A percentile compares a stretch with the other conserved stretches of the same genome.
Conservation (phyloP, 805 yeast genomes). For the Candida berthetii region DNA sequence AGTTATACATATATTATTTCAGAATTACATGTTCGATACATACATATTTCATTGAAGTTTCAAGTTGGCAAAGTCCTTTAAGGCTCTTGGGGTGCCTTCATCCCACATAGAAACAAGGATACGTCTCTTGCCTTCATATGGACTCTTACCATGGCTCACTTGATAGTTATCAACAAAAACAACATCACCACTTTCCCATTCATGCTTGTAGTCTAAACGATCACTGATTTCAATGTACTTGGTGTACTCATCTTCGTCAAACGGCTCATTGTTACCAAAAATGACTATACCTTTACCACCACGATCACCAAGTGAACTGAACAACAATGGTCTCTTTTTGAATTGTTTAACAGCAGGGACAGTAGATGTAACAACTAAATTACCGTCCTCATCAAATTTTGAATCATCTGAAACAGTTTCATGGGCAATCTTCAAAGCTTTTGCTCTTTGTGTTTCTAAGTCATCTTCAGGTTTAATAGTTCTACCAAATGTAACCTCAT, state of each 20-base stretch:
- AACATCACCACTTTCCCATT: constrained; percentile 27
- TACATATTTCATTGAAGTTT: too few relatives aligned
- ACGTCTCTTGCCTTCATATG: constrained; percentile 23
- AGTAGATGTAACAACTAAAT: constrained; percentile 22
- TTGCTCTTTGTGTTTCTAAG: constrained; percentile 17
- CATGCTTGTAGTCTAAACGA: constrained; percentile 20
- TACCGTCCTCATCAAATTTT: constrained; percentile 20
- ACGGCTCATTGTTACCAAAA: constrained; percentile 17
- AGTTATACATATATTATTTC: too few relatives aligned
- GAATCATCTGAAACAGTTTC: constrained; percentile 20
- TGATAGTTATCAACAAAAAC: constrained; percentile 27
- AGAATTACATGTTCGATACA: too few relatives aligned
- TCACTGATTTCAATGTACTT: constrained; percentile 10
- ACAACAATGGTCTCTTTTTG: constrained; percentile 13
- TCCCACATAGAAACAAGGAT: constrained; percentile 33
- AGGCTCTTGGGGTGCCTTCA: too few relatives aligned
- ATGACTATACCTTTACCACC: constrained; percentile 1
- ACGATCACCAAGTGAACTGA: constrained; percentile 18
- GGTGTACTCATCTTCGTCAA: constrained; percentile 15
- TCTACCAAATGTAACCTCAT: constrained; percentile 25
- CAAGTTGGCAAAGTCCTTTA: too few relatives aligned
- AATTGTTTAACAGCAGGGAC: constrained; percentile 15
- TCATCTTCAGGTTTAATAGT: constrained; percentile 18
- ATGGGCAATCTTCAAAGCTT: constrained; percentile 18
- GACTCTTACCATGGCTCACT: constrained; percentile 27